Evolutionary conservation across 495 filamentous ascomycete genomes (phyloP), one percentile per base, ranked within the genome.

Genomic region (Podospora pseudocomata): DNA sequence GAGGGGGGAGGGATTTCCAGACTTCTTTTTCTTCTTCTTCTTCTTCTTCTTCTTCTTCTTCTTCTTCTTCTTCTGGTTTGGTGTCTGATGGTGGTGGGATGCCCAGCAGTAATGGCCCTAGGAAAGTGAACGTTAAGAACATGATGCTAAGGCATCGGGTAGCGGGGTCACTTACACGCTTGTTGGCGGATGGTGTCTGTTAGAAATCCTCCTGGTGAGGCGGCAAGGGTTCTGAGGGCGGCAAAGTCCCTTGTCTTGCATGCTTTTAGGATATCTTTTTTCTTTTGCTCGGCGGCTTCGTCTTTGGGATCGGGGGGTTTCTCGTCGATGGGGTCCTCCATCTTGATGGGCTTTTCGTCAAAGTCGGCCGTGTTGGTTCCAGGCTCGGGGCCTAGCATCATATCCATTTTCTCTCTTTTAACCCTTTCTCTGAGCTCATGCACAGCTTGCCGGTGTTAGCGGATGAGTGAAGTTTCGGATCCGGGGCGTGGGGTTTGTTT

Each of bases 91-190:
- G 60, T 18, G 71, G 54, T 16, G 39, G 39, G 18, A 84, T 87
- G 23, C 89, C 90, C n/a, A 97, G 82, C 5, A 97, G 80, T 34
- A 94, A 75, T 13, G 91, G 92, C 93, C 93, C 93, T 96, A 27
- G 66, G 13, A 65, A 54, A 64, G 60, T 62, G 4, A 67, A 65
- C 61, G 55, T 44, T 9, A 61, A 19, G 53, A 67, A 44, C 65
- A 62, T 49, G 57, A 30, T 34, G 27, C 27, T 57, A 27, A 20
- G 9, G 27, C 55, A 20, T 53, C n/a, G n/a, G 53, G 3, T 27
- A 60, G 30, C 4, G 30, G 39, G 23, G 13, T 53, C 67, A 27
- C 65, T 82, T 86, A 97, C 95, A 99, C 73, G 92, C 94, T 78
- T 85, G 83, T 74, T 85, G 85, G 73, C 95, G 89, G 72, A 96